phyloP scores from a whole-genome alignment of 202 grass and related monocot species.

The Hordeum pubiflorum region DNA sequence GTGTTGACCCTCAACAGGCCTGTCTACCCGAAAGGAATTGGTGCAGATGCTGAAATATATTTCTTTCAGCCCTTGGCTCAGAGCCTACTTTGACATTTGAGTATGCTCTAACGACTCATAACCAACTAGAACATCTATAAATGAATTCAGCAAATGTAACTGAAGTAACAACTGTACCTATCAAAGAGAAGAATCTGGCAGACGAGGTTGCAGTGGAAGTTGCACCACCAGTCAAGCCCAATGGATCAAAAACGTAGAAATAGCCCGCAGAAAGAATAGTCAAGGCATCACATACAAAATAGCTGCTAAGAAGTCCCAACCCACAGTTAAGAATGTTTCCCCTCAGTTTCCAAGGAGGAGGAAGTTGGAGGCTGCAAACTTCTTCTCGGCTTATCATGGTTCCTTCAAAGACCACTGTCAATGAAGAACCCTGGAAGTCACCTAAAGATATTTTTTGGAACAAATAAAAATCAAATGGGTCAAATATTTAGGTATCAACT shows the following conservation, averaged over 20 bases:
- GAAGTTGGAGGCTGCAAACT: conserved; percentile 77
- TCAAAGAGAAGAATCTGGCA: conserved; percentile 85
- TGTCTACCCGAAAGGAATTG: conserved; percentile 5
- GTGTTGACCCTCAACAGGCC: neutral
- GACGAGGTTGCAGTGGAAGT: conserved; percentile 50
- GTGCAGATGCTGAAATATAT: neutral
- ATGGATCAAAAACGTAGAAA: conserved; percentile 89
- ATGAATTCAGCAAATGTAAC: neutral
- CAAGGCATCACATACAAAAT: conserved; percentile 84
- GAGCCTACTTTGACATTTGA: neutral
- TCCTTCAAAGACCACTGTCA: conserved; percentile 95
- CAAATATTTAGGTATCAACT: conserved; percentile 1
- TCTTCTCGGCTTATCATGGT: conserved; percentile 69
- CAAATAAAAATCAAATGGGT: conserved; percentile 13
- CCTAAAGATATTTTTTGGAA: conserved; percentile 37
- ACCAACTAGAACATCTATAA: neutral
- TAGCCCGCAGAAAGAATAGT: conserved; percentile 87
- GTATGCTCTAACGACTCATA: neutral
- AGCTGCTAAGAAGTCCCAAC: conserved; percentile 83
- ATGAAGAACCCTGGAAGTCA: conserved; percentile 82
- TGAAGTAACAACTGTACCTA: conserved; percentile 42
- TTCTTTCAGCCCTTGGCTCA: neutral
- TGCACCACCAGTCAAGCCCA: conserved; percentile 68
- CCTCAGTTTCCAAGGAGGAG: conserved; percentile 88
- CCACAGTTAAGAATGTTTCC: conserved; percentile 80